A percentile compares a stretch with the other conserved stretches of the same genome.
Conservation (phyloP, 352 stramenopile species). For the Phytophthora meadii region DNA sequence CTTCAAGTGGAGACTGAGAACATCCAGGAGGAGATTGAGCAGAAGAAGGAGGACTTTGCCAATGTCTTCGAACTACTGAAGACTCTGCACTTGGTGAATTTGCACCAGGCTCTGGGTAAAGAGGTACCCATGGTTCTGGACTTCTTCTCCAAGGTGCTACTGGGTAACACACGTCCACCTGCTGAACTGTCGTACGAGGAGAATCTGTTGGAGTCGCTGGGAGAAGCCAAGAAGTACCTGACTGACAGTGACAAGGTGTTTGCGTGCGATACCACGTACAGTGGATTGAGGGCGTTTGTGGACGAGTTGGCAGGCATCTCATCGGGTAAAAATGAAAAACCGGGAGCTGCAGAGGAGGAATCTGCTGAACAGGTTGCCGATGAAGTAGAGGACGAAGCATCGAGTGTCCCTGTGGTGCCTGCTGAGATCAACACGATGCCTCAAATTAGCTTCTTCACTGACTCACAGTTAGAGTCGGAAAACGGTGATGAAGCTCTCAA, state of each 20-base stretch:
- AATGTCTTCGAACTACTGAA: constrained; percentile 78
- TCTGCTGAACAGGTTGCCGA: not conserved
- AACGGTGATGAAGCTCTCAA: constrained; percentile 15
- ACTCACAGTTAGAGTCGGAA: constrained; percentile 63
- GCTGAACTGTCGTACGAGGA: constrained; percentile 81
- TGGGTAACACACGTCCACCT: constrained; percentile 81
- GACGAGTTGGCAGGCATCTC: constrained; percentile 49
- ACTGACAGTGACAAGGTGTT: constrained; percentile 72
- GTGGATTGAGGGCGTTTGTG: constrained; percentile 62
- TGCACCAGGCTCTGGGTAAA: constrained; percentile 73
- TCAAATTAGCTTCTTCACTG: constrained; percentile 88
- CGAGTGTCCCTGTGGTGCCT: constrained; percentile 28
- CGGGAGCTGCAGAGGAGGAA: constrained; percentile 3
- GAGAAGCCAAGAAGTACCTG: constrained; percentile 81
- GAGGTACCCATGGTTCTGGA: constrained; percentile 85
- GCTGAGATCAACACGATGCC: constrained; percentile 56
- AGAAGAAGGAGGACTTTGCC: constrained; percentile 45
- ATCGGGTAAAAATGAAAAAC: constrained; percentile 9
- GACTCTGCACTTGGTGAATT: constrained; percentile 79
- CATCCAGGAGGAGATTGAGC: constrained; percentile 6
- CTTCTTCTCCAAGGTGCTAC: constrained; percentile 85
- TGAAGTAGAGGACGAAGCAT: constrained; percentile 11
- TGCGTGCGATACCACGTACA: constrained; percentile 79
- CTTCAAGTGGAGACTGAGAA: constrained; percentile 6
- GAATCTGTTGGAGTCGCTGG: constrained; percentile 81